Conservation (phyloP, 1,284 basidiomycete species). For the Melampsora larici-populina region DNA sequence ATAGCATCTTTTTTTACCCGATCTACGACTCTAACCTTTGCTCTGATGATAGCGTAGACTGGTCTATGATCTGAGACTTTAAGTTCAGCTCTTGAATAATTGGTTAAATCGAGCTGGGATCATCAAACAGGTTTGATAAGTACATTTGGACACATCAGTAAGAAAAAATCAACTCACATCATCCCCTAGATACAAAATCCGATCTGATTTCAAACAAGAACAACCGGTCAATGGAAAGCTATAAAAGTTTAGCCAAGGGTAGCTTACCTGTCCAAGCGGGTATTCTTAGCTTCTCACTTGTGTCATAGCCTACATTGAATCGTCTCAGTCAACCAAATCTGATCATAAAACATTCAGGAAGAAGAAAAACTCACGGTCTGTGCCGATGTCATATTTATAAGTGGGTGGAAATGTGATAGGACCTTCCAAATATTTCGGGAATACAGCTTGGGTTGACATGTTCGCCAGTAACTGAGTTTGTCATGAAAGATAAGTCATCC, state of each 20-base stretch:
- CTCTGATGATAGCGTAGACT: constrained; percentile 78
- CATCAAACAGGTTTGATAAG: constrained; percentile 37
- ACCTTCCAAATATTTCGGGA: constrained; percentile 81
- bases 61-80: constrained; percentile 90
- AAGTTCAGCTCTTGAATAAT: constrained; percentile 68
- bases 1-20: constrained; percentile 64
- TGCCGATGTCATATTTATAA: constrained; percentile 71
- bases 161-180: constrained; percentile 66
- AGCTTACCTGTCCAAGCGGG: constrained; percentile 89
- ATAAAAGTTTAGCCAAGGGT: not conserved
- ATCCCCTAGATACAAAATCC: constrained; percentile 77
- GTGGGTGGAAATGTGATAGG: constrained; percentile 82
- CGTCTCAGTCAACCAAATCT: constrained; percentile 35
- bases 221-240: constrained; percentile 20
- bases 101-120: constrained; percentile 49
- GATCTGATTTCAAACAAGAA: constrained; percentile 61
- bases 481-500: not conserved
- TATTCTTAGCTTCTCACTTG: constrained; percentile 90
- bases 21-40: constrained; percentile 75
- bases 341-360: not conserved
- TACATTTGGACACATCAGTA: constrained; percentile 44
- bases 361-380: constrained; percentile 9
- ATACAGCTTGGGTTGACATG: constrained; percentile 69
- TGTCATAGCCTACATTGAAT: constrained; percentile 65
- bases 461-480: constrained; percentile 64